Conservation (phyloP, 2,329 filamentous ascomycete species). For the Fusarium sp. region DNA sequence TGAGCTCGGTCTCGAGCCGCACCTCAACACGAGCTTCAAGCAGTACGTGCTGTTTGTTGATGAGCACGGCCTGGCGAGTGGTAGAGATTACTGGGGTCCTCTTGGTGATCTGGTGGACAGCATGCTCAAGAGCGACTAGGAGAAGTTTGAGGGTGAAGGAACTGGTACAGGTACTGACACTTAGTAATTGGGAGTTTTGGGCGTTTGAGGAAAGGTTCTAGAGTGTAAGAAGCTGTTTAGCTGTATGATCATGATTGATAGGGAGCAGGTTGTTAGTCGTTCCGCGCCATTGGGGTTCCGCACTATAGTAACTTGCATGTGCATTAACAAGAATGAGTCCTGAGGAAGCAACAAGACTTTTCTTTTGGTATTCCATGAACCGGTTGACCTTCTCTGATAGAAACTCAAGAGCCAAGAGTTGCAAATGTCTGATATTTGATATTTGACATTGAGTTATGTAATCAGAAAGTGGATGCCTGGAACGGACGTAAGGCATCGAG, state of each 20-base stretch:
- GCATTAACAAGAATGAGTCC: background rate
- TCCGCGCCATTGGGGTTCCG: background rate
- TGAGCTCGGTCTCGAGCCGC: slow-evolving; percentile 93
- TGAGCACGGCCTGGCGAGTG: slow-evolving; percentile 90
- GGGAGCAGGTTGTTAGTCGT: slow-evolving; percentile 11
- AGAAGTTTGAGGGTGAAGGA: slow-evolving; percentile 19
- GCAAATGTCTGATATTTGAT: background rate
- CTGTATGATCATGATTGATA: slow-evolving; percentile 36
- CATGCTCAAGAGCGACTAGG: slow-evolving; percentile 91
- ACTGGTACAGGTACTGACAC: slow-evolving; percentile 3
- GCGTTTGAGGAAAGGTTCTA: slow-evolving; percentile 21
- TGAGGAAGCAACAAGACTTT: background rate
- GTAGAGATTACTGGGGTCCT: slow-evolving; percentile 97
- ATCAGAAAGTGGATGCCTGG: slow-evolving; percentile 52
- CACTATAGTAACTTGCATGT: background rate
- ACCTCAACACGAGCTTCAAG: slow-evolving; percentile 99
- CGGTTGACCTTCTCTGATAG: background rate
- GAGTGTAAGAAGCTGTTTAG: slow-evolving; percentile 23
- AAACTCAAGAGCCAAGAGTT: background rate
- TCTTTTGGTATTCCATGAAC: background rate
- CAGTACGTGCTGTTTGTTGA: slow-evolving; percentile 99
- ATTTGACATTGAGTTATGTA: slow-evolving; percentile 40
- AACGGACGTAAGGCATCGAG: slow-evolving; percentile 50
- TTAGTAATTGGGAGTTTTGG: slow-evolving; percentile 34
- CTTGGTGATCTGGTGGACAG: slow-evolving; percentile 95